Evolutionary conservation across 192 early-diverging fungal genomes (phyloP).

Genomic region (Diversispora epigaea): DNA sequence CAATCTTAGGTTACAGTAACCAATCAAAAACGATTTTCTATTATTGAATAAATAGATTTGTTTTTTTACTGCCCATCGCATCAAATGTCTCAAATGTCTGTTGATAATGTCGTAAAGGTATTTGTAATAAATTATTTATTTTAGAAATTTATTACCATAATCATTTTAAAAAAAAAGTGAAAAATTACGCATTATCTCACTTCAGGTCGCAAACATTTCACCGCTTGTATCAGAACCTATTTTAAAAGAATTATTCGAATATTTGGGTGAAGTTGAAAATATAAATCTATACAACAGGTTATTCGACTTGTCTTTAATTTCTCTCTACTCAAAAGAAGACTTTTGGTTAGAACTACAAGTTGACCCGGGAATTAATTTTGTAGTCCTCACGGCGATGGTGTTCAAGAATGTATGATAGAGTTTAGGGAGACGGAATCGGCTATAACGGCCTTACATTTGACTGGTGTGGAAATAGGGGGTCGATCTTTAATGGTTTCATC

Average conservation of each 20-base stretch:
- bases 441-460: slow-evolving; percentile 57
- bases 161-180: no score
- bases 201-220: slow-evolving; percentile 66
- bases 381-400: slow-evolving; percentile 38
- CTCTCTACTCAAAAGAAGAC: neutral
- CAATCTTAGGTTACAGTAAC: no score
- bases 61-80: no score
- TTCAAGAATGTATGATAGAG: slow-evolving; percentile 62
- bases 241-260: slow-evolving; percentile 56
- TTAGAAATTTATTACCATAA: neutral
- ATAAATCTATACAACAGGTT: slow-evolving; percentile 50
- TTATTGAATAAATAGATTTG: neutral
- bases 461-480: slow-evolving; percentile 68
- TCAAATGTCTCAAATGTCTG: slow-evolving; percentile 18
- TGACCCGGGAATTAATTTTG: neutral
- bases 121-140: neutral
- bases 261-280: slow-evolving; percentile 53
- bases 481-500: slow-evolving; percentile 57
- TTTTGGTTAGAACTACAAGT: neutral
- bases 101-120: slow-evolving; percentile 37
- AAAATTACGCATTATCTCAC: neutral
- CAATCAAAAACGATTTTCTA: neutral
- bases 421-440: slow-evolving; percentile 53
- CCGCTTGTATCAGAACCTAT: slow-evolving; percentile 55
- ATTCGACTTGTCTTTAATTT: no score